phyloP scores from a whole-genome alignment of 169 alveolate species.

The Cryptosporidium sp. region DNA sequence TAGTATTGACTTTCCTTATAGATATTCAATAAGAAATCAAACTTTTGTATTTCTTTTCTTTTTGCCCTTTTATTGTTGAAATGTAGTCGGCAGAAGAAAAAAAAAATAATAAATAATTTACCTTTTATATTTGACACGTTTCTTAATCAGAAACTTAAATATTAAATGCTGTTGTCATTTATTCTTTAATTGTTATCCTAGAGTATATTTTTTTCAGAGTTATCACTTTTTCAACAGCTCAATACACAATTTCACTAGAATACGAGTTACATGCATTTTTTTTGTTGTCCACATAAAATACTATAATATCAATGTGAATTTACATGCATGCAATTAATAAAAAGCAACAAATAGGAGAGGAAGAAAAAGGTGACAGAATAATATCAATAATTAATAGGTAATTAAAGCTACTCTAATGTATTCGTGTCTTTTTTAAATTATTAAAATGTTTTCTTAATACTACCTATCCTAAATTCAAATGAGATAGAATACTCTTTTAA shows the following conservation, averaged over 20 bases:
- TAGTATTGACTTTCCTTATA: not conserved
- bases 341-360: not conserved
- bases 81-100: not conserved
- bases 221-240: not conserved
- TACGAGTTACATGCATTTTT: not conserved
- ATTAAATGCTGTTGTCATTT: not conserved
- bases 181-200: not conserved
- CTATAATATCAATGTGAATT: not conserved
- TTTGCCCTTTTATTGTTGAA: not conserved
- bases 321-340: not conserved
- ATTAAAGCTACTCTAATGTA: not conserved
- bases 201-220: not conserved
- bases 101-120: not conserved
- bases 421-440: not conserved
- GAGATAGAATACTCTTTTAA: not conserved
- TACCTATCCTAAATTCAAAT: not conserved
- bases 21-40: not conserved
- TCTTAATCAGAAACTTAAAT: constrained; percentile 8
- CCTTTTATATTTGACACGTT: not conserved
- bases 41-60: not conserved
- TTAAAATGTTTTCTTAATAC: not conserved
- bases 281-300: not conserved
- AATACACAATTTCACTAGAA: not conserved
- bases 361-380: not conserved
- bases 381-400: not conserved